A percentile compares a stretch with the other conserved stretches of the same genome.
Evolutionary conservation across 1,284 basidiomycete species (phyloP).

Genomic region (Leucoagaricus sp.): DNA sequence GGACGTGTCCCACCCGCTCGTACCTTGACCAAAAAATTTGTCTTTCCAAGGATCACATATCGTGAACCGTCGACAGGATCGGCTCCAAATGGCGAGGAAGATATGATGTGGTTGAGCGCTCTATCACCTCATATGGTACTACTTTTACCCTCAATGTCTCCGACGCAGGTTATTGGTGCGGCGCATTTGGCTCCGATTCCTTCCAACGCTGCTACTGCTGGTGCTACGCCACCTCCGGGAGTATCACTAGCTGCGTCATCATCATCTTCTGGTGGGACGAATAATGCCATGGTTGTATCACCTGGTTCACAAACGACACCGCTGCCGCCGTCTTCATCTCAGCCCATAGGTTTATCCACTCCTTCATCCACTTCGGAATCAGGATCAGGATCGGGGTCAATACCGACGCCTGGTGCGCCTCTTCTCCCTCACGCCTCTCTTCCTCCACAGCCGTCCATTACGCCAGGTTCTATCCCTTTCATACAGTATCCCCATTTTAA

Average conservation of each 20-base stretch:
- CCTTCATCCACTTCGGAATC: conserved; percentile 13
- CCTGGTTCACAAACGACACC: conserved; percentile 12
- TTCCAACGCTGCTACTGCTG: conserved; percentile 1
- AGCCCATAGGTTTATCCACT: conserved; percentile 6
- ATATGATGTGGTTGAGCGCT: conserved; percentile 3
- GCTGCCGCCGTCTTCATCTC: conserved; percentile 13
- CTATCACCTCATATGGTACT: conserved; percentile 10
- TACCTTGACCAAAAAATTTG: conserved; percentile 26
- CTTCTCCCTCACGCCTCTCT: conserved; percentile 3
- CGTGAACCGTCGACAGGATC: background rate
- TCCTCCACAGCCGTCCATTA: background rate
- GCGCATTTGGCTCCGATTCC: background rate
- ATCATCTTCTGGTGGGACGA: background rate
- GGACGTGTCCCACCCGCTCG: conserved; percentile 17
- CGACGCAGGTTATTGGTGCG: conserved; percentile 1
- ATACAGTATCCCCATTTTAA: background rate
- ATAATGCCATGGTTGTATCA: conserved; percentile 6
- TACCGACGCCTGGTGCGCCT: conserved; percentile 1
- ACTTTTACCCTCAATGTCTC: conserved; percentile 3
- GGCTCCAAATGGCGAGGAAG: background rate
- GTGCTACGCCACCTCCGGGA: conserved; percentile 8
- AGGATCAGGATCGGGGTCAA: background rate
- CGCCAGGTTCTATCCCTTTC: background rate
- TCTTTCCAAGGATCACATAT: conserved; percentile 25
- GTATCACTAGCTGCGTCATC: background rate